A percentile compares a stretch with the other conserved stretches of the same genome.
These are phyloP conservation scores for Cenchrus fungigraminus DNA, from an alignment of 176 grass and related monocot genomes.

Conservation along the genomic window DNA sequence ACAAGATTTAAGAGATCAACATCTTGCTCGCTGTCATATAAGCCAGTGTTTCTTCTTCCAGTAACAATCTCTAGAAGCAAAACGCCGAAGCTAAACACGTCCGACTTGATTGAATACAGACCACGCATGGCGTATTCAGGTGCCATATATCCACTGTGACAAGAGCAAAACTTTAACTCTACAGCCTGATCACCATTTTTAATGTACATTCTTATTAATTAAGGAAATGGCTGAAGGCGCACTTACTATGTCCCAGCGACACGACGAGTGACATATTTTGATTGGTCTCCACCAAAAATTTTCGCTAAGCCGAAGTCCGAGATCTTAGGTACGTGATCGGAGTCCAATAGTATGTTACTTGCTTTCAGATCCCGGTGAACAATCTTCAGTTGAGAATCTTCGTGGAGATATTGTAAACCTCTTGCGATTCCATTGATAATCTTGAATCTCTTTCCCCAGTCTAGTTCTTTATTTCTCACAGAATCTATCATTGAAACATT, in stretches of 20 bases:
- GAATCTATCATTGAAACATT: slow-evolving; percentile 29
- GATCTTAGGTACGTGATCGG: slow-evolving; percentile 59
- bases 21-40: slow-evolving; percentile 12
- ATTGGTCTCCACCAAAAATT: slow-evolving; percentile 53
- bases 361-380: slow-evolving; percentile 56
- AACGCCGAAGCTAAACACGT: slow-evolving; percentile 63
- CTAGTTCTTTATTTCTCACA: slow-evolving; percentile 2
- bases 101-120: slow-evolving; percentile 56
- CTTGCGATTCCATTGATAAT: slow-evolving; percentile 55
- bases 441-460: slow-evolving; percentile 48
- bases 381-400: slow-evolving; percentile 68
- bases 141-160: slow-evolving; percentile 38
- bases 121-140: slow-evolving; percentile 56
- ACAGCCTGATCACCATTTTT: background rate
- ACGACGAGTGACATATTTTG: slow-evolving; percentile 44
- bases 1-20: slow-evolving; percentile 50
- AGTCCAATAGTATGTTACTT: slow-evolving; percentile 34
- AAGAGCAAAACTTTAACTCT: background rate
- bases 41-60: slow-evolving; percentile 49
- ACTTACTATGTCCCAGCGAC: slow-evolving; percentile 71
- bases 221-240: background rate
- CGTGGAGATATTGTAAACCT: slow-evolving; percentile 69
- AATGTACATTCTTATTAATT: background rate
- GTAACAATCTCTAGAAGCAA: slow-evolving; percentile 63
- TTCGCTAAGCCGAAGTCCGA: slow-evolving; percentile 66